Evolutionary conservation across 768 basidiomycete species (phyloP), one percentile per base, ranked within the genome.

Genomic region (Lentinula edodes): DNA sequence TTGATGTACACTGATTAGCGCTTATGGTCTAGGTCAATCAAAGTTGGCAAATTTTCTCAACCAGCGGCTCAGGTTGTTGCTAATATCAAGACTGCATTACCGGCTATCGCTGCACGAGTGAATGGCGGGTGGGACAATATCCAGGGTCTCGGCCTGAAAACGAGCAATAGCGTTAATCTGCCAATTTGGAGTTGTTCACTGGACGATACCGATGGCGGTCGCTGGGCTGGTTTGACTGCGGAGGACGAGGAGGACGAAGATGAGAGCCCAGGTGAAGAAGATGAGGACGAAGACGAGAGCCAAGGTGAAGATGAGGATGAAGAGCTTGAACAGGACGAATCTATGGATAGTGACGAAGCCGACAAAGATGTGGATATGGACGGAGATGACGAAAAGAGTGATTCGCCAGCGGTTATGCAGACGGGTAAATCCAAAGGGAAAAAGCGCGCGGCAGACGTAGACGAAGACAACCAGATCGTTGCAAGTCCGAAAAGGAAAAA

Each of bases 121-220:
- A 85, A 85, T 61, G 89, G 85, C 52, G 87, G 85, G 32, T 98
- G 95, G 95, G 88, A 89, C 58, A 97, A 98, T 72, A 78, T 98
- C 56, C 93, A 95, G 68, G 88, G 85, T 61, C 73, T 99, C 18
- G 83, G 92, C 65, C 85, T 99, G 76, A 98, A 98, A 75, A 96
- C 94, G 1, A 91, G 86, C 65, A 84, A 83, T 10, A 92, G 90
- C 57, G 79, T 87, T 38, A 85, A 88, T 65, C 74, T 99, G n/a
- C 97, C 97, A 5, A 87, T 99, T 69, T 99, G 95, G 93, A 83
- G 79, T 20, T 91, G 89, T 71, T 76, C 80, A 5, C 79, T 97
- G n/a, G 85, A 86, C 35, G 82, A 76, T 12, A 74, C 9, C 38
- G 9, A 8, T 39, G 6, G 38, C 7, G 38, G 38, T 9, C 38